Conservation (phyloP, 257 asterid species). For the Salvia splendens region DNA sequence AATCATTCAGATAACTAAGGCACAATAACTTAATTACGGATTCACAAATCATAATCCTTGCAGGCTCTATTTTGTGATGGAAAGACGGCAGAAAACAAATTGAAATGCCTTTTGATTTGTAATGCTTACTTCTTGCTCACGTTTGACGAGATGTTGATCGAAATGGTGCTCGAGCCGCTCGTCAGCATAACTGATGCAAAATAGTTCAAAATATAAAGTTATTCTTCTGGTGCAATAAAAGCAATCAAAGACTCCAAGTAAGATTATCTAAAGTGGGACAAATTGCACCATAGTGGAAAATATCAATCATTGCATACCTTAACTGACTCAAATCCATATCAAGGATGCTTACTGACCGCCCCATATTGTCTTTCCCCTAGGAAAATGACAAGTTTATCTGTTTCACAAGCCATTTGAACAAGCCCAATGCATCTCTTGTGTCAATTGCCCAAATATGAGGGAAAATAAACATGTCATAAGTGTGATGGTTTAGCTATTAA, state of each 20-base stretch:
- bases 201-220: slow-evolving; percentile 66
- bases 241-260: slow-evolving; percentile 17
- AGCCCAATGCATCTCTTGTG: no score
- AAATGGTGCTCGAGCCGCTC: slow-evolving; percentile 95
- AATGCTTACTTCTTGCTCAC: slow-evolving; percentile 77
- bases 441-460: slow-evolving; percentile 59
- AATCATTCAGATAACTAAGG: slow-evolving; percentile 13
- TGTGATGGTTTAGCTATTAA: slow-evolving; percentile 24
- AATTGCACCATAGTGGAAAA: slow-evolving; percentile 25
- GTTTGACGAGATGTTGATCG: slow-evolving; percentile 81
- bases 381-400: slow-evolving; percentile 69
- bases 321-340: slow-evolving; percentile 89
- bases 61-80: slow-evolving; percentile 16
- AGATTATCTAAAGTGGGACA: slow-evolving; percentile 22
- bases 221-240: slow-evolving; percentile 59
- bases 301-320: slow-evolving; percentile 54
- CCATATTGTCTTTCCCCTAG: slow-evolving; percentile 50
- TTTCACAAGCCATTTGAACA: slow-evolving; percentile 92
- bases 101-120: slow-evolving; percentile 7
- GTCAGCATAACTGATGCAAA: slow-evolving; percentile 84
- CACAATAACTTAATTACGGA: slow-evolving; percentile 2
- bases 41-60: slow-evolving; percentile 14
- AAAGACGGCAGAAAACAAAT: slow-evolving; percentile 17
- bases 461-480: slow-evolving; percentile 23
- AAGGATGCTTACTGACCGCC: slow-evolving; percentile 70